Base-by-base conservation (phyloP, 495 filamentous ascomycete species). In the Podospora pseudoanserina region DNA sequence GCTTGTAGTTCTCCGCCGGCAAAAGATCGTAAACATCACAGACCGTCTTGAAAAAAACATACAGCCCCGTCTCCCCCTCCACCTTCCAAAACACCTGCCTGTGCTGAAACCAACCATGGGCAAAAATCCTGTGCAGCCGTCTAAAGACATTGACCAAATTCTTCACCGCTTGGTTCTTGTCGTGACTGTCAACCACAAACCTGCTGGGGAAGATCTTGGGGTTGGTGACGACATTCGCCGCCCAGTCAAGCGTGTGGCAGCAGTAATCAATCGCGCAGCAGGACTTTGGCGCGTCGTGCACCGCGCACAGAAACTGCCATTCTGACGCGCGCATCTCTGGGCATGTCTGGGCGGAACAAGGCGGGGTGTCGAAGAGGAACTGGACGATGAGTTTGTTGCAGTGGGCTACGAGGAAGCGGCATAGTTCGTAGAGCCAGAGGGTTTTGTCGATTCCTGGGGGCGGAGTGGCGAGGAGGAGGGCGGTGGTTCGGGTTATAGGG, bases 241-340 rank as follows among this genome's bases (percentile, higher is more conserved):
- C 95, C 91, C 95, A 97, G 79, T 99, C 95, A 56, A 99, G 88
- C 0, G 95, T 99, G 76, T 99, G 95, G 77, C 93, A 97, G 84
- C 92, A 97, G 78, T 99, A 99, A 78, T 99, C 95, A 74, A 99
- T 97, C 2, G 95, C 95, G 77, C 94, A 97, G 83, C 95, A 99
- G 69, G 87, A 86, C 79, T 98, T 97, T 28, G 95, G 95, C 26
- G 91, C 87, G 67, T 97, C 94, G 77, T 98, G 96, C 0, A 98
- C 96, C 54, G 95, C 95, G 82, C 95, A 99, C 69, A 99, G 88
- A 74, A 97, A 99, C 78, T 99, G 95, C 95, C 95, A 99, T 81
- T 99, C 95, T 61, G 89, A 91, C 3, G 96, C 95, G 70, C 96
- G 93, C 95, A 99, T 99, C 78, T 99, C 96, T 34, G 93, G 92